A percentile compares a stretch with the other conserved stretches of the same genome.
These are phyloP conservation scores for Starmera pachycereana DNA, from an alignment of 805 yeast species.

Conservation along the genomic window DNA sequence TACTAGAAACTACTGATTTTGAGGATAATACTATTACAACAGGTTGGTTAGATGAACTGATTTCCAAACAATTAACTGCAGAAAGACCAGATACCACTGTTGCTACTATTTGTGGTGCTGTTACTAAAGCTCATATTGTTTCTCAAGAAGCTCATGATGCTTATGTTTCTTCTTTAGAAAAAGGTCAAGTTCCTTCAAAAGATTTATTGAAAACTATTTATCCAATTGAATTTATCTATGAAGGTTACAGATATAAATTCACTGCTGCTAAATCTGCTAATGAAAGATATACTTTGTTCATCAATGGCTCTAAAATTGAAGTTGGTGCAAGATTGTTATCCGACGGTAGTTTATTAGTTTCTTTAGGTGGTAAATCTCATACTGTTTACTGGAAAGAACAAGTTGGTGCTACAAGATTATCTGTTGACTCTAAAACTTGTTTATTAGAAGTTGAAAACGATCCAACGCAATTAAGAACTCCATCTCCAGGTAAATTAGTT, in stretches of 20 bases:
- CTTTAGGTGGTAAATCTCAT: slow-evolving; percentile 88
- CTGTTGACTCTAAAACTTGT: slow-evolving; percentile 94
- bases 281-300: slow-evolving; percentile 78
- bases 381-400: slow-evolving; percentile 97
- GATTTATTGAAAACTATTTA: slow-evolving; percentile 74
- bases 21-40: slow-evolving; percentile 96
- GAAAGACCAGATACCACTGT: slow-evolving; percentile 89
- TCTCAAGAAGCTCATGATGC: slow-evolving; percentile 60
- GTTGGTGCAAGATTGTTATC: slow-evolving; percentile 83
- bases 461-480: slow-evolving; percentile 97
- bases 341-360: slow-evolving; percentile 87
- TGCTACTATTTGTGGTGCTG: slow-evolving; percentile 97
- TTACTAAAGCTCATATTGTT: slow-evolving; percentile 82
- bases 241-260: slow-evolving; percentile 85
- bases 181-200: slow-evolving; percentile 90
- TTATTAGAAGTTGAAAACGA: slow-evolving; percentile 91
- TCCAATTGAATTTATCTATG: slow-evolving; percentile 93
- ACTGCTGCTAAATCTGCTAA: slow-evolving; percentile 89
- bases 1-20: slow-evolving; percentile 92
- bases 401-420: slow-evolving; percentile 86
- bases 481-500: slow-evolving; percentile 97
- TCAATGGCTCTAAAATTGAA: slow-evolving; percentile 85
- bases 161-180: slow-evolving; percentile 71
- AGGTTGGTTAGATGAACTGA: slow-evolving; percentile 97
- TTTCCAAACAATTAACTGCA: slow-evolving; percentile 86